Base-by-base conservation (phyloP, 352 stramenopile genomes). In the Globisporangium ultimum region DNA sequence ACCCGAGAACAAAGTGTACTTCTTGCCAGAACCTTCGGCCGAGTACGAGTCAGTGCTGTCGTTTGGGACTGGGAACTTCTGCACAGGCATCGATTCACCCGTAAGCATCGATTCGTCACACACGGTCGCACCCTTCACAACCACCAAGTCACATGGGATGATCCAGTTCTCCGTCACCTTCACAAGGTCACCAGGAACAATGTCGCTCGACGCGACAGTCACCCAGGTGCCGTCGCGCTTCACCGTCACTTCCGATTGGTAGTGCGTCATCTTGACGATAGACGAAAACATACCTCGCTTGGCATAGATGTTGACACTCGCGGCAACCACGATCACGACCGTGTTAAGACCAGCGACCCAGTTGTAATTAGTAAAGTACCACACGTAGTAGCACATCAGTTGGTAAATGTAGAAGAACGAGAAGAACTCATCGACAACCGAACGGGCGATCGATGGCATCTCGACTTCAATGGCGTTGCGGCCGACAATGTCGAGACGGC, bases 301-400 rank as follows among this genome's bases (percentile, higher is more conserved):
- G 54, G 77, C 70, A 57, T 73, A 78, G 66, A 89, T 89, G 65
- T 91, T 89, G 55, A 88, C 71, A 3, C 61, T 48, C 2, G 75
- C 73, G 2, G 77, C 63, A 20, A 77, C 45, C n/a, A 84, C 59
- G 41, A 89, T 88, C 20, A 91, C 72, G 7, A 75, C 65, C 20
- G 76, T 87, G 63, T 83, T 89, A 18, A 91, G 60, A 24, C 76
- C 59, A 6, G 66, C 82, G 17, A 91, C 70, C 65, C 67, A 81
- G 12, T 68, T 78, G 67, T 89, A 89, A 64, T 79, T 67, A 1
- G 75, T 86, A 61, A 85, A 91, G 63, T 82, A 89, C 78, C 78
- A 91, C 9, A 87, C 78, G 76, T 80, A 74, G 85, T 97, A 74
- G 72, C 90, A 72, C 84, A 95, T 79, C 81, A 96, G 64, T 88